Conservation (phyloP, 192 early-diverging fungal genomes). For the Podila verticillata region DNA sequence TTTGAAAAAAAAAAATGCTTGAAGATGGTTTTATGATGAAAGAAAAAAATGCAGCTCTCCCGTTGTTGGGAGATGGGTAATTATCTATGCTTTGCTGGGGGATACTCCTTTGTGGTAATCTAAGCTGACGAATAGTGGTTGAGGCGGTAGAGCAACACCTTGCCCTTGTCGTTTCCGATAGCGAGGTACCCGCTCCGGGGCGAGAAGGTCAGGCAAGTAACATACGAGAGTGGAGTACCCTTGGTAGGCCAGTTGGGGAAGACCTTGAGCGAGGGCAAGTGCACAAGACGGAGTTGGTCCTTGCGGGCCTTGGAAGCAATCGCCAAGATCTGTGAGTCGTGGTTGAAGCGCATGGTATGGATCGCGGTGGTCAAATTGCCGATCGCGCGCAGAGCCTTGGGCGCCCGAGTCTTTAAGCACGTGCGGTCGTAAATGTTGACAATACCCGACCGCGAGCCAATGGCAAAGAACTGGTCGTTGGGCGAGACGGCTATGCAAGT, state of each 20-base stretch:
- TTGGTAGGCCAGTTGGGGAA: slow-evolving; percentile 96
- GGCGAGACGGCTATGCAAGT: slow-evolving; percentile 75
- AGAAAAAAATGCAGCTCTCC: slow-evolving; percentile 6
- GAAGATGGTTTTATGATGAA: no score
- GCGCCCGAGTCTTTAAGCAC: slow-evolving; percentile 59
- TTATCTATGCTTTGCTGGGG: not conserved
- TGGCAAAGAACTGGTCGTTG: slow-evolving; percentile 82
- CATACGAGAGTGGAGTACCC: slow-evolving; percentile 83
- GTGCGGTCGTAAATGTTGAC: slow-evolving; percentile 88
- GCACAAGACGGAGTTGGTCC: slow-evolving; percentile 84
- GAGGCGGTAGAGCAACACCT: slow-evolving; percentile 86
- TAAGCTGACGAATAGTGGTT: slow-evolving; percentile 65
- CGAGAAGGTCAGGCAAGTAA: slow-evolving; percentile 85
- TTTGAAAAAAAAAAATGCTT: no score
- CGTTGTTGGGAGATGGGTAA: not conserved
- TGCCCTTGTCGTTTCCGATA: slow-evolving; percentile 91
- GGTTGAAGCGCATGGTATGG: slow-evolving; percentile 79
- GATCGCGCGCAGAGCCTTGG: slow-evolving; percentile 79
- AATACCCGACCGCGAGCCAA: slow-evolving; percentile 85
- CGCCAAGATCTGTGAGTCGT: slow-evolving; percentile 84
- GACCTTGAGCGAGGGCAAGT: slow-evolving; percentile 82
- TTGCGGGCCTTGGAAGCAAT: slow-evolving; percentile 78
- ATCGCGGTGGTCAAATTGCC: slow-evolving; percentile 90
- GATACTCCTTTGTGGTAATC: not conserved
- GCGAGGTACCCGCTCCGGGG: slow-evolving; percentile 91